These are phyloP conservation scores for Dendryphion nanum DNA, from an alignment of 2,329 filamentous ascomycete species.

Conservation along the genomic window DNA sequence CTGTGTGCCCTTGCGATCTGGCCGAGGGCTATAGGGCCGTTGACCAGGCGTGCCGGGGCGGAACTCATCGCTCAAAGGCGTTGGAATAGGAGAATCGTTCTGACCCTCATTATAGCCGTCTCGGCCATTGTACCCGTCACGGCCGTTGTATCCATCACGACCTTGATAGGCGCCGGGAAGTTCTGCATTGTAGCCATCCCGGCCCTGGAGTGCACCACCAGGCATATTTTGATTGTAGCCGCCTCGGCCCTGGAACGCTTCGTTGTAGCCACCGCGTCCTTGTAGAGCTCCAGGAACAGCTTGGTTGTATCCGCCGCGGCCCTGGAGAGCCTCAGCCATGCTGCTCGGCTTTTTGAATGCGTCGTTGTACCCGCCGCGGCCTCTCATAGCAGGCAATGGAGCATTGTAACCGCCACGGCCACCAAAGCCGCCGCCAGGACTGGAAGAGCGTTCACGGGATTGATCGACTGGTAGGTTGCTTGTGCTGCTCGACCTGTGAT, in stretches of 20 bases:
- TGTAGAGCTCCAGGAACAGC: slow-evolving; percentile 22
- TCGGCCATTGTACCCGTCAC: slow-evolving; percentile 12
- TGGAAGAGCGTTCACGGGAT: slow-evolving; percentile 26
- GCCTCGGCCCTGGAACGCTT: slow-evolving; percentile 25
- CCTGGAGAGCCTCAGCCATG: slow-evolving; percentile 11
- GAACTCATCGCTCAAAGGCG: slow-evolving; percentile 30
- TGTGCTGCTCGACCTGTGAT: slow-evolving; percentile 30
- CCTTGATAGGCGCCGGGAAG: slow-evolving; percentile 10
- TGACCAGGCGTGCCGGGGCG: slow-evolving; percentile 32
- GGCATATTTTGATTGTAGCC: slow-evolving; percentile 27
- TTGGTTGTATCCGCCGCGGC: slow-evolving; percentile 29
- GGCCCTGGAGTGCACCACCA: slow-evolving; percentile 25
- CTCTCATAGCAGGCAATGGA: slow-evolving; percentile 25
- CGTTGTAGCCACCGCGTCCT: slow-evolving; percentile 20
- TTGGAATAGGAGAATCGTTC: slow-evolving; percentile 30
- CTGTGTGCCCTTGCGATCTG: slow-evolving; percentile 18
- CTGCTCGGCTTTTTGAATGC: slow-evolving; percentile 1
- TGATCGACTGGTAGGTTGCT: slow-evolving; percentile 16
- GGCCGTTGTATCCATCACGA: slow-evolving; percentile 30
- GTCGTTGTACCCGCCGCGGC: slow-evolving; percentile 24
- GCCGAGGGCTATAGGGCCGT: slow-evolving; percentile 28
- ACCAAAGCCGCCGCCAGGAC: slow-evolving; percentile 32
- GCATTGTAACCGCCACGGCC: slow-evolving; percentile 5
- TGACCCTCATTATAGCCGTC: slow-evolving; percentile 31
- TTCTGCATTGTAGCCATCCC: slow-evolving; percentile 32